A percentile compares a stretch with the other conserved stretches of the same genome.
Evolutionary conservation across 2,329 filamentous ascomycete species (phyloP).

Genomic region (Pseudopithomyces chartarum): DNA sequence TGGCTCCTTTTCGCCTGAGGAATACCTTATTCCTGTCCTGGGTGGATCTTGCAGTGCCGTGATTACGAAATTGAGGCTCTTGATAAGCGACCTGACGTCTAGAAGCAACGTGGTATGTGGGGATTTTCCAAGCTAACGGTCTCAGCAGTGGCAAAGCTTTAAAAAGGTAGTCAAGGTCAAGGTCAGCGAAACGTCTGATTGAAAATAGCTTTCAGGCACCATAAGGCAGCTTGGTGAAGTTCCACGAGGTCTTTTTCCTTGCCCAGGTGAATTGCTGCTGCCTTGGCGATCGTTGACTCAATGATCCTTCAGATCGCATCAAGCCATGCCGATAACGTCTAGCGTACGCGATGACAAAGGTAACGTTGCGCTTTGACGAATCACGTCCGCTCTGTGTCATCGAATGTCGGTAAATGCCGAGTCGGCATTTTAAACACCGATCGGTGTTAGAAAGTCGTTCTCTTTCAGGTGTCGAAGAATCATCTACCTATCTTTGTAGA

Average conservation of each 20-base stretch:
- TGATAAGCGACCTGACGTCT: not conserved
- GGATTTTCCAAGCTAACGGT: not conserved
- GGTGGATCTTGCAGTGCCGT: not conserved
- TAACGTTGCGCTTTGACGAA: not conserved
- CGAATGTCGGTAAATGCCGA: not conserved
- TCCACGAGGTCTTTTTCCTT: not conserved
- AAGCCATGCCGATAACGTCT: not conserved
- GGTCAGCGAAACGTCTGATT: not conserved
- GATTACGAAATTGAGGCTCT: not conserved
- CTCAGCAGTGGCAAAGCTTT: not conserved
- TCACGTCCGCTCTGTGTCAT: not conserved
- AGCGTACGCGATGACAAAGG: constrained; percentile 3
- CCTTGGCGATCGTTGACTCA: constrained; percentile 5
- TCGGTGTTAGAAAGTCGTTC: not conserved
- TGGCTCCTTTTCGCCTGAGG: not conserved
- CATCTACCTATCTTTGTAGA: no score
- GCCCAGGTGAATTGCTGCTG: constrained; percentile 5
- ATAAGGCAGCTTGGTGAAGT: not conserved
- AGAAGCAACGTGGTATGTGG: not conserved
- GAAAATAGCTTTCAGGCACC: not conserved
- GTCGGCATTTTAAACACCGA: not conserved
- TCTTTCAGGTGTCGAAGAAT: no score
- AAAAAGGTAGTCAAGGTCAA: not conserved
- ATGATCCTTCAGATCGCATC: not conserved
- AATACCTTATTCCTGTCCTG: not conserved